These are phyloP conservation scores for Stephanodiscus minutulus DNA, from an alignment of 108 stramenopile genomes.

Conservation along the genomic window DNA sequence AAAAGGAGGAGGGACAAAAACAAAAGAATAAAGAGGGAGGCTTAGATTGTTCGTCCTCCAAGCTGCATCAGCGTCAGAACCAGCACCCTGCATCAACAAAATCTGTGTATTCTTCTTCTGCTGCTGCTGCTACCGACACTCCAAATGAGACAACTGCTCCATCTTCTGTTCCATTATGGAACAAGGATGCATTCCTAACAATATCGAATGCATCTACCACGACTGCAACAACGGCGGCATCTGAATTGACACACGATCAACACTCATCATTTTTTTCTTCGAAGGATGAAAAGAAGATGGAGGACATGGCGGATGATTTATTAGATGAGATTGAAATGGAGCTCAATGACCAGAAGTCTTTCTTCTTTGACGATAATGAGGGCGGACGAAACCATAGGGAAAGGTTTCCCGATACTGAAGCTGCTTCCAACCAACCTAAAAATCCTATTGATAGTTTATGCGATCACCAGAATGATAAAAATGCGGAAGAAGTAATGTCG, in stretches of 20 bases:
- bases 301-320: slow-evolving; percentile 27
- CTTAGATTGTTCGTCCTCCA: too few species aligned
- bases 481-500: not conserved
- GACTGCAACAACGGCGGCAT: not conserved
- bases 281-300: not conserved
- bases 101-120: too few species aligned
- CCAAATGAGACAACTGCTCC: not conserved
- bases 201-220: not conserved
- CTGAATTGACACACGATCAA: not conserved
- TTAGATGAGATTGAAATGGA: slow-evolving; percentile 42
- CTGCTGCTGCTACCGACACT: not conserved
- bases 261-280: too few species aligned
- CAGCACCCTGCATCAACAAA: too few species aligned
- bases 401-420: not conserved
- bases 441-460: not conserved
- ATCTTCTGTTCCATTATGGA: not conserved
- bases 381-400: not conserved
- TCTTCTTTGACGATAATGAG: not conserved
- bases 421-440: too few species aligned
- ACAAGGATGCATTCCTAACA: not conserved
- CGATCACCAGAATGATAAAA: not conserved
- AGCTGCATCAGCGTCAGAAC: too few species aligned
- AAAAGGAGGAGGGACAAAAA: too few species aligned
- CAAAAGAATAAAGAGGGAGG: too few species aligned
- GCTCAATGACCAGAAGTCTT: slow-evolving; percentile 18